Evolutionary conservation across 2,329 filamentous ascomycete species (phyloP).

Genomic region (Aspergillus hiratsukae): DNA sequence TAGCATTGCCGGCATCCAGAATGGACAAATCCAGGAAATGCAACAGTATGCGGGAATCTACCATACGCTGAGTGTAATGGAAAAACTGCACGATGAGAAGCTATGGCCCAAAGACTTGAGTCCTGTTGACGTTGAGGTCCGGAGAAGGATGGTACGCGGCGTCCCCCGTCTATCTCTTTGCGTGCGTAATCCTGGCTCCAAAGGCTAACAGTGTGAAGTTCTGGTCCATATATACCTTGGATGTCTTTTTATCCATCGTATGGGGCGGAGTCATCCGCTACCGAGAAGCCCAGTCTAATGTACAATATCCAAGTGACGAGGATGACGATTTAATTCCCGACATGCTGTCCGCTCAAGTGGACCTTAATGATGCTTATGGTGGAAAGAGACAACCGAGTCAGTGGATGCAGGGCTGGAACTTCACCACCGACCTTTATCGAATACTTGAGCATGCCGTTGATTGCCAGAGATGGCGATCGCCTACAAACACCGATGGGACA

Average conservation of each 20-base stretch:
- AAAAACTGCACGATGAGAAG: not conserved
- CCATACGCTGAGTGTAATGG: not conserved
- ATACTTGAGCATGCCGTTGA: slow-evolving; percentile 1
- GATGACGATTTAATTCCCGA: not conserved
- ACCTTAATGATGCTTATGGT: not conserved
- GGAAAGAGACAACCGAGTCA: not conserved
- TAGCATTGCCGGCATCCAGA: not conserved
- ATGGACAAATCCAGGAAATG: not conserved
- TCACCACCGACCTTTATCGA: slow-evolving; percentile 1
- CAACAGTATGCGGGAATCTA: not conserved
- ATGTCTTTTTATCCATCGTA: not conserved
- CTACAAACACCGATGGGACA: not conserved
- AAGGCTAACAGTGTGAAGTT: not conserved
- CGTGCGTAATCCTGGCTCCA: too few relatives aligned
- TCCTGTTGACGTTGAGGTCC: not conserved
- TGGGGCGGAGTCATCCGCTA: not conserved
- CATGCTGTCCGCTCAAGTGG: not conserved
- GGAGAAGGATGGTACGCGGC: not conserved
- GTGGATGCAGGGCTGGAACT: slow-evolving; percentile 3
- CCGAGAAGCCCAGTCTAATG: not conserved
- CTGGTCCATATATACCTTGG: not conserved
- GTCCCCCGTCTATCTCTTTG: not conserved
- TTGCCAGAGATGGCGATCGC: not conserved
- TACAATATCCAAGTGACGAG: not conserved
- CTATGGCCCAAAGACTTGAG: not conserved